Conservation (phyloP, 768 basidiomycete genomes). For the Termitomyces sp. region DNA sequence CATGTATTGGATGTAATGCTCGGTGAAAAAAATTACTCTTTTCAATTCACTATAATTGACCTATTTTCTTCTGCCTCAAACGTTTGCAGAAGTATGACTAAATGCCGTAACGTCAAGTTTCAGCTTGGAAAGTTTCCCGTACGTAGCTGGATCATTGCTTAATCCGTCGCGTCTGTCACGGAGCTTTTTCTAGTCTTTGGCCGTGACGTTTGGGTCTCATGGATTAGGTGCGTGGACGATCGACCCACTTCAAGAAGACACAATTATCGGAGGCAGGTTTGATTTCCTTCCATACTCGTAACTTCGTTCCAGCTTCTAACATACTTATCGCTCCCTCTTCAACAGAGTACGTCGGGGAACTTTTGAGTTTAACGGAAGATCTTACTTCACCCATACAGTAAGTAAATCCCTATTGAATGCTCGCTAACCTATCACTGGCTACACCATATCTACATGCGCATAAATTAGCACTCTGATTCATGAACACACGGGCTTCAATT, state of each 20-base stretch:
- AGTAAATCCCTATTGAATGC: background rate
- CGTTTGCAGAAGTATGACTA: conserved; percentile 13
- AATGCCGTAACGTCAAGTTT: conserved; percentile 18
- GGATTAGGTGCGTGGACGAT: conserved; percentile 49
- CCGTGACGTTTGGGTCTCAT: conserved; percentile 29
- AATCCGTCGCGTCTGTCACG: background rate
- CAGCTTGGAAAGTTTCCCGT: conserved; percentile 22
- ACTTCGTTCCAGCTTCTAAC: background rate
- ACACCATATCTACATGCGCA: background rate
- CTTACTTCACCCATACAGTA: background rate
- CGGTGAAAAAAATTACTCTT: conserved; percentile 23
- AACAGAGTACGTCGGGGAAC: conserved; percentile 42
- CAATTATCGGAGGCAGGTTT: conserved; percentile 24
- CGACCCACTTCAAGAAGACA: conserved; percentile 8
- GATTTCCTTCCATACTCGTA: background rate
- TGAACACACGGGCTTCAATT: conserved; percentile 11
- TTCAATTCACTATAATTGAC: background rate
- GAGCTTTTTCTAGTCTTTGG: conserved; percentile 25
- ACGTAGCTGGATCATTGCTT: background rate
- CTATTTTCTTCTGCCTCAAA: background rate
- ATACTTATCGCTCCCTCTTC: background rate
- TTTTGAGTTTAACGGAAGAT: background rate
- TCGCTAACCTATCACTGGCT: background rate
- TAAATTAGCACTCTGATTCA: conserved; percentile 9
- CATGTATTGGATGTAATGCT: conserved; percentile 43